A percentile compares a stretch with the other conserved stretches of the same genome.
Evolutionary conservation across 768 basidiomycete genomes (phyloP).

Genomic region (Pisolithus microcarpus): DNA sequence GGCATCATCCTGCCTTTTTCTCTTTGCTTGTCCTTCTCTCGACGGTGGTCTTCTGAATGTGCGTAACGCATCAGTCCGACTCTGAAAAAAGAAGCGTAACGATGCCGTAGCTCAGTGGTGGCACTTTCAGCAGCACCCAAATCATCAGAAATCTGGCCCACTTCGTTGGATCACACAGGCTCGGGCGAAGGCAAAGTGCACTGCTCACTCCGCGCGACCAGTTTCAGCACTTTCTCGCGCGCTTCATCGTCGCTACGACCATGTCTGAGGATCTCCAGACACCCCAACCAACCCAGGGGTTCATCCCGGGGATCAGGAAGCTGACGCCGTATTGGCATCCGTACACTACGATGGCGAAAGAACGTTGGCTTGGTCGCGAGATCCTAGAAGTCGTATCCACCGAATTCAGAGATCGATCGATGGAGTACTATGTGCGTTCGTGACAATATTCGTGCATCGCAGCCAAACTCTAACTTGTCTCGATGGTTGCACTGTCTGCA

Average conservation of each 20-base stretch:
- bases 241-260: slow-evolving; percentile 39
- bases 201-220: slow-evolving; percentile 45
- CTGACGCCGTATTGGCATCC: slow-evolving; percentile 89
- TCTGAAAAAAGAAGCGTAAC: background rate
- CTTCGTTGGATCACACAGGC: slow-evolving; percentile 16
- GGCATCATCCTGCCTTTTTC: no score
- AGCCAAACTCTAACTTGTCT: background rate
- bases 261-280: slow-evolving; percentile 32
- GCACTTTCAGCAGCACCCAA: no score
- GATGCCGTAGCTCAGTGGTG: background rate
- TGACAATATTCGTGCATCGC: background rate
- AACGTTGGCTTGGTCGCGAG: slow-evolving; percentile 82
- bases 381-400: slow-evolving; percentile 89
- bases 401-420: slow-evolving; percentile 87
- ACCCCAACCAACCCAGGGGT: slow-evolving; percentile 23
- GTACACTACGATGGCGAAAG: slow-evolving; percentile 88
- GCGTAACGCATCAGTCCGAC: no score
- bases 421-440: slow-evolving; percentile 88
- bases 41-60: no score
- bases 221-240: slow-evolving; percentile 49
- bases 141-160: slow-evolving; percentile 22
- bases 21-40: no score
- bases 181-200: slow-evolving; percentile 23
- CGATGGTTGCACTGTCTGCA: background rate
- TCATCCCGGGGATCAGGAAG: slow-evolving; percentile 58